Evolutionary conservation across 495 filamentous ascomycete species (phyloP).

Genomic region (Hyphodiscus hymeniophilus): DNA sequence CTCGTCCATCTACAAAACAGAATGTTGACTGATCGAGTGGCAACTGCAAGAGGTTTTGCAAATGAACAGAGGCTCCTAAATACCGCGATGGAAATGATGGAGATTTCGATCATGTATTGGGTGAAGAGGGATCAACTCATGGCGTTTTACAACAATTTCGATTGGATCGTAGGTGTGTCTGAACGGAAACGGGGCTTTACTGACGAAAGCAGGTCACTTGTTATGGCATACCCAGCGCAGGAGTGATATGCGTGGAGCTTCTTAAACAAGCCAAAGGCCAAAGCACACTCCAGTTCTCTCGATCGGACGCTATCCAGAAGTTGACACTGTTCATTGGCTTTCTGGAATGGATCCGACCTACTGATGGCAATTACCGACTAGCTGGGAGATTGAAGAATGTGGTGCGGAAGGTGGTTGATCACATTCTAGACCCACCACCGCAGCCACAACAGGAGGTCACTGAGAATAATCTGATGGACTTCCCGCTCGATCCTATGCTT

Average conservation of each 20-base stretch:
- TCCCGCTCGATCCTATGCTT: conserved; percentile 15
- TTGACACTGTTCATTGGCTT: conserved; percentile 10
- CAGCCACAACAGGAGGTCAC: not conserved
- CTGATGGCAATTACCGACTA: conserved; percentile 10
- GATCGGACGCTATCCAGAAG: conserved; percentile 8
- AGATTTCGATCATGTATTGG: conserved; percentile 7
- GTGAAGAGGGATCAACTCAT: conserved; percentile 4
- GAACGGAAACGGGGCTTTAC: too few species aligned
- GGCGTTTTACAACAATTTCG: conserved; percentile 3
- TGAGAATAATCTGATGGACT: not conserved
- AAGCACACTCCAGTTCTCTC: conserved; percentile 2
- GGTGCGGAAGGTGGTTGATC: conserved; percentile 5
- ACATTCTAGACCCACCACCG: conserved; percentile 2
- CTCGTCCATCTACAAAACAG: conserved; percentile 6
- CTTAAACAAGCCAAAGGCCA: conserved; percentile 1
- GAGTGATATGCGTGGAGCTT: conserved; percentile 10
- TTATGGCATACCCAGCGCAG: conserved; percentile 10
- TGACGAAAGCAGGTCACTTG: not conserved
- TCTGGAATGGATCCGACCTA: conserved; percentile 14
- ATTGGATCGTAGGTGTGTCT: conserved; percentile 12
- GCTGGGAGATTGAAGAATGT: conserved; percentile 2
- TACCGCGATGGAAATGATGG: conserved; percentile 10
- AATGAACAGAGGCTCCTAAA: conserved; percentile 10
- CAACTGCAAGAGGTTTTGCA: conserved; percentile 1
- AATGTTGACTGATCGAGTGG: conserved; percentile 2